Percentiles rank a stretch among this genome's conserved stretches.
phyloP scores from a whole-genome alignment of 2,329 filamentous ascomycete species.

The Sporothrix globosa region DNA sequence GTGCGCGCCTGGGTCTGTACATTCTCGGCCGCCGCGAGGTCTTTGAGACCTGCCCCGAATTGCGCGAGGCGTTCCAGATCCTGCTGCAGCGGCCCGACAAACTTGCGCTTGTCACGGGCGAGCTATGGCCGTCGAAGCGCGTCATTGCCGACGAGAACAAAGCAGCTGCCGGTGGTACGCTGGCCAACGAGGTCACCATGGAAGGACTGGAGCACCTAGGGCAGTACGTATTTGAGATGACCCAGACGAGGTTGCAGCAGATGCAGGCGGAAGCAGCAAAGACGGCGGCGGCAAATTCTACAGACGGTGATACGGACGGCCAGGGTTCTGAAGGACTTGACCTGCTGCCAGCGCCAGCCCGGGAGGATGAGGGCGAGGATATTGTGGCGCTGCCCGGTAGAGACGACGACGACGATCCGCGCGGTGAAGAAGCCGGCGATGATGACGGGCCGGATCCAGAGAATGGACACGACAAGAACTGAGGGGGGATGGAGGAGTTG shows the following conservation, averaged over 20 bases:
- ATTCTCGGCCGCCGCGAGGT: conserved; percentile 85
- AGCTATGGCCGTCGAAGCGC: conserved; percentile 77
- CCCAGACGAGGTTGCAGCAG: conserved; percentile 62
- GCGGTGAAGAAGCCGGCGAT: not conserved
- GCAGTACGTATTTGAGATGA: conserved; percentile 97
- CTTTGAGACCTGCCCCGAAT: conserved; percentile 86
- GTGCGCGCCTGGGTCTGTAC: conserved; percentile 88
- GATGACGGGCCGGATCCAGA: conserved; percentile 11
- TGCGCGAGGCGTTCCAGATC: conserved; percentile 81
- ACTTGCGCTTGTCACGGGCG: conserved; percentile 77
- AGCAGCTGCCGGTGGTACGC: conserved; percentile 64
- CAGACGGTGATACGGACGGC: not conserved
- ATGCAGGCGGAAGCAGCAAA: conserved; percentile 46
- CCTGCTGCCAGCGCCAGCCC: not conserved
- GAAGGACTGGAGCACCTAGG: conserved; percentile 91
- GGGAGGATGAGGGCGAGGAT: conserved; percentile 30
- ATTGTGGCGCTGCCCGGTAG: conserved; percentile 32
- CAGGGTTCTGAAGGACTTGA: not conserved
- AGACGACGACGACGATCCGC: conserved; percentile 26
- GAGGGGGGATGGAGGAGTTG: not conserved
- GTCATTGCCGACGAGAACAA: conserved; percentile 52
- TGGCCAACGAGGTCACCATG: conserved; percentile 70
- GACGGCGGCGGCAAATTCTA: not conserved
- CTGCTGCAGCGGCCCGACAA: conserved; percentile 79
- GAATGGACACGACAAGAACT: not conserved